Base-by-base conservation (phyloP, 2,329 filamentous ascomycete species). In the Pezicula rhizophila region DNA sequence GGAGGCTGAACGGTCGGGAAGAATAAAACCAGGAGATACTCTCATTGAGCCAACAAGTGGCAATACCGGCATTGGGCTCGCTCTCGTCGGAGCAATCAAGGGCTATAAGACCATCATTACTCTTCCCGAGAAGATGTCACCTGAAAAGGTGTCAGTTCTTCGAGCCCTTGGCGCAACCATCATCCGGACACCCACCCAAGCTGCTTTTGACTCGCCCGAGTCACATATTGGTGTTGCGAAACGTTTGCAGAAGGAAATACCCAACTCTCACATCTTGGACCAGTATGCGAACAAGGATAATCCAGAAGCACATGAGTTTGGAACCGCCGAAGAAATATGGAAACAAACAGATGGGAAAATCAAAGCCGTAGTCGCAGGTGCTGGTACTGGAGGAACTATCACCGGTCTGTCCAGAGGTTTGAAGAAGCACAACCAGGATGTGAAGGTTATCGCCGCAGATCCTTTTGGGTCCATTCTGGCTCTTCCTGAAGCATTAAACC, bases 61-160 rank as follows among this genome's bases (percentile, higher is more conserved):
- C 48, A 99, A 99, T 69, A 99, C 93, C 53, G 93, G 93, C 57
- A 99, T 99, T 57, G 93, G 93, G 18, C 78, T 99, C 37, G 93
- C 93, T 25, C 82, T 99, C 31, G 92, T 97, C 15, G 92, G 82
- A 50, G 93, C 93, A 14, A 87, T 99, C 64, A 97, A 96, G 75
- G 92, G 91, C 57, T 99, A 97, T 78, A 92, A 92, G 71, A 95
- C 91, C 37, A 97, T 99, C 71, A 99, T 99, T 68, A 99, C 93
- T 10, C 81, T 99, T 41, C 93, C 93, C 45, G 93, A 99, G 73
- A 99, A 99, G 77, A 99, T 99, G 93, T 96, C 90, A 1, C 87
- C 90, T 42, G 93, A 99, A 71, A 99, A 99, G 71, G 93, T 99
- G 35, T 87, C 92, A 2, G 93, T 99, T 25, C 78, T 99, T 53